Evolutionary conservation across 2,329 filamentous ascomycete genomes (phyloP).

Genomic region (Nigrospora oryzae): DNA sequence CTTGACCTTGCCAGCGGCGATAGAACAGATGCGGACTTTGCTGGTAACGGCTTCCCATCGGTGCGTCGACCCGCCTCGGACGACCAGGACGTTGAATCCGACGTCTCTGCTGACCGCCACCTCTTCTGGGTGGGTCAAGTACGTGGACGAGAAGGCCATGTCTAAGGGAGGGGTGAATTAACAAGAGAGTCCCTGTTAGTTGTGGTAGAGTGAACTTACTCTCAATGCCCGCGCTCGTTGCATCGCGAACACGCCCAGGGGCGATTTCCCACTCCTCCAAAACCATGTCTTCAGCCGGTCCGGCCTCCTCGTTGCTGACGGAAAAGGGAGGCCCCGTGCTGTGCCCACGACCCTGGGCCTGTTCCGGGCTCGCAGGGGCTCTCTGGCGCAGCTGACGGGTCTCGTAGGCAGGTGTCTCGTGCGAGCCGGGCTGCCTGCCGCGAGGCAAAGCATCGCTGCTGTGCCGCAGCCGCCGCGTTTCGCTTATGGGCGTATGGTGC

Average conservation of each 20-base stretch:
- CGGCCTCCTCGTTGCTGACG: no score
- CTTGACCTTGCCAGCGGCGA: slow-evolving; percentile 31
- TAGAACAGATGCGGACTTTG: slow-evolving; percentile 28
- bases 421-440: no score
- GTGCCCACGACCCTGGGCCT: no score
- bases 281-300: background rate
- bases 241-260: slow-evolving; percentile 28
- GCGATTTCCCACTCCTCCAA: slow-evolving; percentile 35
- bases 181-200: background rate
- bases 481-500: no score
- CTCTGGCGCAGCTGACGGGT: no score
- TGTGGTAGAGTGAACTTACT: slow-evolving; percentile 22
- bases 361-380: no score
- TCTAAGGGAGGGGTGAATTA: slow-evolving; percentile 16
- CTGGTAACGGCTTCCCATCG: slow-evolving; percentile 19
- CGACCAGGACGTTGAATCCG: slow-evolving; percentile 28
- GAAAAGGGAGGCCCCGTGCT: no score
- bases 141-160: slow-evolving; percentile 34
- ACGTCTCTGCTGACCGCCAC: slow-evolving; percentile 27
- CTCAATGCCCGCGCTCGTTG: slow-evolving; percentile 11
- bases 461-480: no score
- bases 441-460: no score
- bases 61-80: slow-evolving; percentile 28
- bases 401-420: no score
- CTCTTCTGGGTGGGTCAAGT: slow-evolving; percentile 26